These are phyloP conservation scores for Tephrocybe sp. DNA, from an alignment of 768 basidiomycete genomes.

Conservation along the genomic window DNA sequence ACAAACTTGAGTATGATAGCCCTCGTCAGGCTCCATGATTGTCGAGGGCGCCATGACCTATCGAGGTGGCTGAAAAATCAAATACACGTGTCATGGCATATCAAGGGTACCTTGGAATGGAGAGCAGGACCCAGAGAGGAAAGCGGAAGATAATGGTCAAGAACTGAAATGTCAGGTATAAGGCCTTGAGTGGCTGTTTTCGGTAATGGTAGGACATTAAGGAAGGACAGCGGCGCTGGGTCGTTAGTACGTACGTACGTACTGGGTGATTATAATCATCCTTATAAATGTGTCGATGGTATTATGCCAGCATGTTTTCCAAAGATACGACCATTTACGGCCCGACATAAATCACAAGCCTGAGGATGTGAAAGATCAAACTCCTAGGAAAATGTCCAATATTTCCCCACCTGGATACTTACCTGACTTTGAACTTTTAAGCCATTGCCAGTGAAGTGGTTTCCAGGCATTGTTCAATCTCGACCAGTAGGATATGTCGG, in stretches of 20 bases:
- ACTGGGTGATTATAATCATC: too few species aligned
- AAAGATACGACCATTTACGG: conserved; percentile 25
- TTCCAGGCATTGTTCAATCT: too few species aligned
- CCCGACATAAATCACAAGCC: conserved; percentile 59
- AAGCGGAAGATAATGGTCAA: conserved; percentile 38
- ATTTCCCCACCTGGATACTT: too few species aligned
- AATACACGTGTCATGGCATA: neutral
- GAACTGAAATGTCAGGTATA: conserved; percentile 45
- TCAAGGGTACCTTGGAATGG: conserved; percentile 31
- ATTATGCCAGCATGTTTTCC: conserved; percentile 24
- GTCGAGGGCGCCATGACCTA: conserved; percentile 42
- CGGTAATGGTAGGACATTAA: conserved; percentile 32
- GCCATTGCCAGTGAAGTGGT: too few species aligned
- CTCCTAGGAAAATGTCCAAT: too few species aligned
- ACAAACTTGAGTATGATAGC: conserved; percentile 33
- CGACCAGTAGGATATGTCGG: too few species aligned
- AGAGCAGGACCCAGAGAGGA: conserved; percentile 45
- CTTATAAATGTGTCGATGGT: neutral
- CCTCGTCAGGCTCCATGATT: conserved; percentile 44
- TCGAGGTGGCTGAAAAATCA: neutral
- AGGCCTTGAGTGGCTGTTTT: conserved; percentile 46
- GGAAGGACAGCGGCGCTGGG: too few species aligned
- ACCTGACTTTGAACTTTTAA: too few species aligned
- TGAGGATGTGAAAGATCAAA: too few species aligned
- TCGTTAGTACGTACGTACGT: too few species aligned